A percentile compares a stretch with the other conserved stretches of the same genome.
These are phyloP conservation scores for Rosa lucieae DNA, from an alignment of 306 rosid genomes.

Conservation along the genomic window DNA sequence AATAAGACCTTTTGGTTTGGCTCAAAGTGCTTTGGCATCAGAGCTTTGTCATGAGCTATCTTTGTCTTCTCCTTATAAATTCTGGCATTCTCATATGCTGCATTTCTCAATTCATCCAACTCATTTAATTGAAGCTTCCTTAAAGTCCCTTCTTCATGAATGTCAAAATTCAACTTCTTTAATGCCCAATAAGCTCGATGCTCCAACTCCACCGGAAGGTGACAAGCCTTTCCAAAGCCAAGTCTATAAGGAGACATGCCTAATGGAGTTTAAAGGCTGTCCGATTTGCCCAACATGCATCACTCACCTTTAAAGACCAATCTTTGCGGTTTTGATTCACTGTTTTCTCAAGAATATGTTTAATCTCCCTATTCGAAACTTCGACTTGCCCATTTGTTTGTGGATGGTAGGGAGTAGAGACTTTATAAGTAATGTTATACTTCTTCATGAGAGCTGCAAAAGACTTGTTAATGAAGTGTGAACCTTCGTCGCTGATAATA, in stretches of 20 bases:
- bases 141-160: neutral
- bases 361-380: too few relatives aligned
- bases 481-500: too few relatives aligned
- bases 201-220: neutral
- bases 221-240: neutral
- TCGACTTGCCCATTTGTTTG: too few relatives aligned
- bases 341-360: too few relatives aligned
- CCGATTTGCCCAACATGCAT: neutral
- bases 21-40: too few relatives aligned
- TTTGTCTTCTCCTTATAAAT: neutral
- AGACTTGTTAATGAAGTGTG: too few relatives aligned
- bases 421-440: too few relatives aligned
- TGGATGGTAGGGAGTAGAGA: too few relatives aligned
- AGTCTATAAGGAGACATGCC: neutral
- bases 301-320: neutral
- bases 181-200: neutral
- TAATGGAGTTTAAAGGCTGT: neutral
- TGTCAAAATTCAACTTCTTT: neutral
- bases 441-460: too few relatives aligned
- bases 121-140: neutral
- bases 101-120: neutral
- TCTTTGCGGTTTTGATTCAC: neutral
- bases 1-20: neutral
- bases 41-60: neutral
- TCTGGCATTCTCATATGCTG: neutral